phyloP scores from a whole-genome alignment of 1,139 yeast genomes.

The Scheffersomyces cryptocercus region DNA sequence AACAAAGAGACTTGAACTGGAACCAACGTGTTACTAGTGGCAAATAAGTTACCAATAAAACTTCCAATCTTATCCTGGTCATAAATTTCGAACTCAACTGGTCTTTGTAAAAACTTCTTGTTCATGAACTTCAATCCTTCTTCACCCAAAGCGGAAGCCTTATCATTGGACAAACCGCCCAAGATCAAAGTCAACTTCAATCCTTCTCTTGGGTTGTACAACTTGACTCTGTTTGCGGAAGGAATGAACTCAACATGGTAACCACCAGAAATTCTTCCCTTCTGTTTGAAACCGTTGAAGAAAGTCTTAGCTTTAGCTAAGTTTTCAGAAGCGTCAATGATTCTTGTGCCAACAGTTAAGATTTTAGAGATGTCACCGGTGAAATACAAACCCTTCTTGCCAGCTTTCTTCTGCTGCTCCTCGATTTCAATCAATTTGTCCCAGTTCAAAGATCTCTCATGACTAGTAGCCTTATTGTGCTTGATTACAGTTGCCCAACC shows the following conservation, averaged over 20 bases:
- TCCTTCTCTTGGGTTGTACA: constrained; percentile 72
- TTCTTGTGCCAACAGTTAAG: constrained; percentile 52
- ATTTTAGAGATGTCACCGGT: constrained; percentile 50
- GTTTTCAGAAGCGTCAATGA: constrained; percentile 80
- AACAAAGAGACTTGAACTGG: constrained; percentile 68
- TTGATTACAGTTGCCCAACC: constrained; percentile 81
- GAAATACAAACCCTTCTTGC: constrained; percentile 56
- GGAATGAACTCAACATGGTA: constrained; percentile 70
- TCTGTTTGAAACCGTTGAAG: constrained; percentile 67
- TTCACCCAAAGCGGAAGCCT: constrained; percentile 43
- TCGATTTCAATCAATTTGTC: constrained; percentile 75
- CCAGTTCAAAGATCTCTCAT: constrained; percentile 76
- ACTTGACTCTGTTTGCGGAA: constrained; percentile 65
- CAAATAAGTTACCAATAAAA: constrained; percentile 70
- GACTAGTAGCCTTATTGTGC: constrained; percentile 70
- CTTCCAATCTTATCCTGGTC: constrained; percentile 79
- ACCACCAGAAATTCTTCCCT: constrained; percentile 60
- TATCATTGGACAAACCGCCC: constrained; percentile 68
- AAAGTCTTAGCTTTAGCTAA: constrained; percentile 73
- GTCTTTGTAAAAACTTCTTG: constrained; percentile 66
- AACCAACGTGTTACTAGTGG: constrained; percentile 42
- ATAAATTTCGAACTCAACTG: constrained; percentile 67
- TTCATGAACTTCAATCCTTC: constrained; percentile 58
- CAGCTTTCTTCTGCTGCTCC: constrained; percentile 52
- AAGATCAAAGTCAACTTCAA: constrained; percentile 68